Conservation (phyloP, 352 stramenopile species). For the Halophytophthora polymorphica region DNA sequence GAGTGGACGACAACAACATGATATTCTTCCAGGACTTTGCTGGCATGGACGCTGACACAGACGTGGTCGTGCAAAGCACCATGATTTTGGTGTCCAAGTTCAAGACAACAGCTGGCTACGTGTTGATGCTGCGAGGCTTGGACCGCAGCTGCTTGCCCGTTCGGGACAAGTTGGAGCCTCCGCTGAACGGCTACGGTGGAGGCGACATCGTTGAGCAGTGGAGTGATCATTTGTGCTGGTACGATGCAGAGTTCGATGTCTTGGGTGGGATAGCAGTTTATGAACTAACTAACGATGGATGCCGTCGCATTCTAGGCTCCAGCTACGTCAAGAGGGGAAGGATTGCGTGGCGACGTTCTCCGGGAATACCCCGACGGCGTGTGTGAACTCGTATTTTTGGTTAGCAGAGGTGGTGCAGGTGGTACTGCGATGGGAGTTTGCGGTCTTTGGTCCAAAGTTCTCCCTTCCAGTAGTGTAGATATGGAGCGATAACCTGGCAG, state of each 20-base stretch:
- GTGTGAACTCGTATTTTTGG: conserved; percentile 4
- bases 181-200: too few relatives aligned
- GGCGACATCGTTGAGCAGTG: too few relatives aligned
- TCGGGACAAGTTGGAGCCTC: too few relatives aligned
- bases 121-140: background rate
- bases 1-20: conserved; percentile 10
- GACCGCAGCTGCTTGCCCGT: background rate
- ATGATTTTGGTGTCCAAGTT: conserved; percentile 5
- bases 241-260: too few relatives aligned
- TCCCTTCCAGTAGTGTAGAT: too few relatives aligned
- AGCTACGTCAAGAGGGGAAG: background rate
- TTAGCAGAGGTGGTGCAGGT: conserved; percentile 1
- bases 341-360: background rate
- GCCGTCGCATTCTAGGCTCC: too few relatives aligned
- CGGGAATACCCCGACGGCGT: conserved; percentile 2
- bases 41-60: background rate
- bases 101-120: background rate
- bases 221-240: too few relatives aligned
- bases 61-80: background rate
- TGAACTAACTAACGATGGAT: too few relatives aligned
- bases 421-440: background rate
- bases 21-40: conserved; percentile 7
- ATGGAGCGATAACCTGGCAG: too few relatives aligned
- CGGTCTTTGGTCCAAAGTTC: background rate
- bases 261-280: too few relatives aligned